Conservation (phyloP, 257 asterid genomes). For the Petrea volubilis region DNA sequence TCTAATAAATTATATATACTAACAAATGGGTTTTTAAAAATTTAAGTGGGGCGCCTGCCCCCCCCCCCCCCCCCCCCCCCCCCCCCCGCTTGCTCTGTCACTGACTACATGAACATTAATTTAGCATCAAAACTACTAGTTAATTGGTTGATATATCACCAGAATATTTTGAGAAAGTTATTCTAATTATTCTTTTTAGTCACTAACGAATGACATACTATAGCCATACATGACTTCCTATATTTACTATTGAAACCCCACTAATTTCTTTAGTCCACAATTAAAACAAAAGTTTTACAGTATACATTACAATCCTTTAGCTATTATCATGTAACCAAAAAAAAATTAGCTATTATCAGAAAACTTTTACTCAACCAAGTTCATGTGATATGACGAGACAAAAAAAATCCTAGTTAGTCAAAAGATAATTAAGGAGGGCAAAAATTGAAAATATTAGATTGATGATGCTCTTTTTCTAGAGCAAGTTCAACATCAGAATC, state of each 20-base stretch:
- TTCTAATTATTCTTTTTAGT: neutral
- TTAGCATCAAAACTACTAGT: neutral
- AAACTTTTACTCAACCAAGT: neutral
- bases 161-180: neutral
- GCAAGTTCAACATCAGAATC: slow-evolving; percentile 90
- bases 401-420: too few relatives aligned
- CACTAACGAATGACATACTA: neutral
- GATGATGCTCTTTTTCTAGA: slow-evolving; percentile 67
- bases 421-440: neutral
- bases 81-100: too few relatives aligned
- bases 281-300: neutral
- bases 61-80: too few relatives aligned
- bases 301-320: neutral
- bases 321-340: too few relatives aligned
- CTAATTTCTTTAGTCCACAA: neutral
- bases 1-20: too few relatives aligned
- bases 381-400: neutral
- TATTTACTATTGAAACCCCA: neutral
- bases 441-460: slow-evolving; percentile 48
- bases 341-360: neutral
- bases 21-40: too few relatives aligned
- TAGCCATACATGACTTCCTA: neutral
- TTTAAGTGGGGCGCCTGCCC: too few relatives aligned
- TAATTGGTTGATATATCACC: neutral
- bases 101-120: neutral